Conservation (phyloP, 495 filamentous ascomycete genomes). For the Xanthoparmelia taractica region DNA sequence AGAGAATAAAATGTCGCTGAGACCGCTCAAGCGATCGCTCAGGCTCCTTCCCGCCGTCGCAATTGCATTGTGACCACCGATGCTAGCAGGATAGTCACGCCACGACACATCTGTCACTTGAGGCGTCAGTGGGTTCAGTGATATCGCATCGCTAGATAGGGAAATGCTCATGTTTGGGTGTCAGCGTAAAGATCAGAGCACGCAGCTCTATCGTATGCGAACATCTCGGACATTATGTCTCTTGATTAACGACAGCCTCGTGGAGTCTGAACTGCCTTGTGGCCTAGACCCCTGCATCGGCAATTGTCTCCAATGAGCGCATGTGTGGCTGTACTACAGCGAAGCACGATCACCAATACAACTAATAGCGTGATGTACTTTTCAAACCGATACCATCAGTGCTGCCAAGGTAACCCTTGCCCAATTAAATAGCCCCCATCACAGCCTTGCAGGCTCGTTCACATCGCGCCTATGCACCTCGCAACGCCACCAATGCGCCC, state of each 20-base stretch:
- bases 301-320: not conserved
- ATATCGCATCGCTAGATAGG: not conserved
- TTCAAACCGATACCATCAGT: not conserved
- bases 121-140: conserved; percentile 5
- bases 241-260: not conserved
- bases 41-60: not conserved
- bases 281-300: not conserved
- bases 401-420: not conserved
- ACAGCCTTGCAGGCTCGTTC: not conserved
- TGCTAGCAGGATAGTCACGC: conserved; percentile 10
- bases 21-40: conserved; percentile 3
- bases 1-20: conserved; percentile 8
- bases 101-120: not conserved
- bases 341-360: not conserved
- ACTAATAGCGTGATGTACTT: not conserved
- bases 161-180: conserved; percentile 5
- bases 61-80: conserved; percentile 3
- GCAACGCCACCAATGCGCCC: not conserved
- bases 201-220: not conserved
- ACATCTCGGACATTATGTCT: not conserved
- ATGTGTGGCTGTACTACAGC: not conserved
- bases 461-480: not conserved
- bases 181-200: not conserved
- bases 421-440: not conserved
- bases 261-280: not conserved